Conservation (phyloP, 2,329 filamentous ascomycete species). For the Podosphaera xanthii region DNA sequence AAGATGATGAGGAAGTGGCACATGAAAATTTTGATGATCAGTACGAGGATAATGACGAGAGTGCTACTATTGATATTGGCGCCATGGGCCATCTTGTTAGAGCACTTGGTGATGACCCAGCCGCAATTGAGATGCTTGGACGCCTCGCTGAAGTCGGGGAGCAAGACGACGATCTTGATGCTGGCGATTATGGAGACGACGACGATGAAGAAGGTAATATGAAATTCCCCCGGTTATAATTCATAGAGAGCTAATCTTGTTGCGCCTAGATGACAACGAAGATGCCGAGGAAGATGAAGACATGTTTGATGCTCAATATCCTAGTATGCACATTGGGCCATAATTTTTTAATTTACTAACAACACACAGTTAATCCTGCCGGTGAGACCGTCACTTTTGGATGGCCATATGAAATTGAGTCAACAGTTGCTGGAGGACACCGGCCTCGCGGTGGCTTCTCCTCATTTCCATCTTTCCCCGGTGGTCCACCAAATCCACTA, state of each 20-base stretch:
- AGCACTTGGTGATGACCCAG: constrained; percentile 21
- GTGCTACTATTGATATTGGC: constrained; percentile 5
- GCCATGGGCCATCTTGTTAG: constrained; percentile 31
- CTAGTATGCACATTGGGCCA: constrained; percentile 22
- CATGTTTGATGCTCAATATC: constrained; percentile 37
- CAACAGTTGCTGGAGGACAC: constrained; percentile 22
- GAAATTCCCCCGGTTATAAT: background rate
- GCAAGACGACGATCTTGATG: constrained; percentile 22
- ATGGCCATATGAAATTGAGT: constrained; percentile 34
- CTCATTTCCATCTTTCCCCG: constrained; percentile 40
- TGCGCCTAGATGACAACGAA: constrained; percentile 36
- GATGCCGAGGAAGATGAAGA: constrained; percentile 47
- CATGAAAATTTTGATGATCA: constrained; percentile 29
- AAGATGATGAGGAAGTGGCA: constrained; percentile 32
- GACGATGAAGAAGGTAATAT: constrained; percentile 34
- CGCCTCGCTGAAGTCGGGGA: constrained; percentile 19
- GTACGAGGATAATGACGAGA: constrained; percentile 28
- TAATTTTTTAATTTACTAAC: constrained; percentile 1
- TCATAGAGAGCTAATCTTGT: background rate
- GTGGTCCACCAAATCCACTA: constrained; percentile 29
- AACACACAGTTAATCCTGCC: constrained; percentile 6
- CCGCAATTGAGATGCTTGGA: constrained; percentile 18
- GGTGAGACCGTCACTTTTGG: constrained; percentile 21
- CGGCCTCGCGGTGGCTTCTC: constrained; percentile 32
- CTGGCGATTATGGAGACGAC: constrained; percentile 28